Percentiles rank a stretch among this genome's conserved stretches.
Evolutionary conservation across 1,284 basidiomycete species (phyloP).

Genomic region (Volvariella surrecta): DNA sequence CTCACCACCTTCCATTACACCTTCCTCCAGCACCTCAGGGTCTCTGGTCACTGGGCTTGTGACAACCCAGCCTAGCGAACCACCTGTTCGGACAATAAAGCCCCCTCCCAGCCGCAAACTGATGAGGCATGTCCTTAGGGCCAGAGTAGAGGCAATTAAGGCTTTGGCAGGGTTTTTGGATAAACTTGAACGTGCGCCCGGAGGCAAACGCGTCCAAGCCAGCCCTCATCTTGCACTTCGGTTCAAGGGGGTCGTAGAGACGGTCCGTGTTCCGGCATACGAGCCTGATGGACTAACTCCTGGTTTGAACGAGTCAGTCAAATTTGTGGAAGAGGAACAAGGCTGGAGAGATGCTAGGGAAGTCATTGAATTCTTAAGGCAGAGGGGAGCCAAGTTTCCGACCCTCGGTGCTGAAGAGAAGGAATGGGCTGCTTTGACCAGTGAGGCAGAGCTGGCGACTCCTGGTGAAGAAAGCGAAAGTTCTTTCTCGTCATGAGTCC

Average conservation of each 20-base stretch:
- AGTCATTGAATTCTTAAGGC: slow-evolving; percentile 53
- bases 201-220: slow-evolving; percentile 42
- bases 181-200: slow-evolving; percentile 46
- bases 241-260: slow-evolving; percentile 23
- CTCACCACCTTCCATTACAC: background rate
- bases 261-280: slow-evolving; percentile 17
- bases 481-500: too few species aligned
- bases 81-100: background rate
- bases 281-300: slow-evolving; percentile 7
- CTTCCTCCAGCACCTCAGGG: slow-evolving; percentile 23
- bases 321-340: slow-evolving; percentile 15
- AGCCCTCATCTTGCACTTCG: slow-evolving; percentile 50
- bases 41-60: background rate
- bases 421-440: slow-evolving; percentile 56
- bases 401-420: slow-evolving; percentile 37
- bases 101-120: slow-evolving; percentile 68
- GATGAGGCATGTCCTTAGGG: slow-evolving; percentile 78
- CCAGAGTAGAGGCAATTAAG: slow-evolving; percentile 69
- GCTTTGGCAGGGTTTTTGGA: slow-evolving; percentile 65
- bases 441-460: slow-evolving; percentile 33
- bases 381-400: slow-evolving; percentile 57
- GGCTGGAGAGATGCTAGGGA: slow-evolving; percentile 57
- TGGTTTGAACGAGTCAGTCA: slow-evolving; percentile 2
- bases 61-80: background rate
- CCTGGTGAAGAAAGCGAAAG: slow-evolving; percentile 24